Conservation (phyloP, 805 yeast genomes). For the Zygotorulaspora danielsina region DNA sequence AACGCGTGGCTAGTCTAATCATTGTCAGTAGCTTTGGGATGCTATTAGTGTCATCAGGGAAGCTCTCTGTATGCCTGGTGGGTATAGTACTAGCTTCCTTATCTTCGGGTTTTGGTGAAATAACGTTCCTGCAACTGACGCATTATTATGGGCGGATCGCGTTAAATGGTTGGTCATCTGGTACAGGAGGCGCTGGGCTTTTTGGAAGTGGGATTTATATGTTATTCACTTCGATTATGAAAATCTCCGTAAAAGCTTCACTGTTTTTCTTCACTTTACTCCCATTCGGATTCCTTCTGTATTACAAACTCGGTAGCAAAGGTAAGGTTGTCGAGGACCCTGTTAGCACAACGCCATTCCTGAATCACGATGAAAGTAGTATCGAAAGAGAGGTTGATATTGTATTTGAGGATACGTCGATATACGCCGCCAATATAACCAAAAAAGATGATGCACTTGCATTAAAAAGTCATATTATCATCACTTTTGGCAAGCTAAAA, state of each 20-base stretch:
- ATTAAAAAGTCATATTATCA: conserved; percentile 18
- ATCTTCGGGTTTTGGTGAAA: conserved; percentile 87
- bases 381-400: no score
- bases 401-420: conserved; percentile 4
- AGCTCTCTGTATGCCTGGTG: conserved; percentile 42
- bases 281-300: conserved; percentile 50
- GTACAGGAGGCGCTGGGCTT: conserved; percentile 95
- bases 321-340: conserved; percentile 10
- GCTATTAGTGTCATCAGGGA: conserved; percentile 48
- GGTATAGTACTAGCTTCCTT: conserved; percentile 79
- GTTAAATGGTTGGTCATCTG: conserved; percentile 84
- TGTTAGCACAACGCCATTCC: conserved; percentile 7
- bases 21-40: conserved; percentile 66
- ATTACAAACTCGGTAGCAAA: conserved; percentile 28
- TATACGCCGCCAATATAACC: conserved; percentile 5
- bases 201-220: conserved; percentile 72
- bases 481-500: conserved; percentile 36
- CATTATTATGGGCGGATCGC: conserved; percentile 63
- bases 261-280: conserved; percentile 54
- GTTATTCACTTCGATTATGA: conserved; percentile 65
- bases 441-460: conserved; percentile 4
- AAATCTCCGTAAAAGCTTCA: conserved; percentile 49
- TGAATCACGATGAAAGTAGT: conserved; percentile 5
- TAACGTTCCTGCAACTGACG: conserved; percentile 81
- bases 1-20: conserved; percentile 53